Conservation (phyloP, 805 yeast genomes). For the Saturnispora gosingensis region DNA sequence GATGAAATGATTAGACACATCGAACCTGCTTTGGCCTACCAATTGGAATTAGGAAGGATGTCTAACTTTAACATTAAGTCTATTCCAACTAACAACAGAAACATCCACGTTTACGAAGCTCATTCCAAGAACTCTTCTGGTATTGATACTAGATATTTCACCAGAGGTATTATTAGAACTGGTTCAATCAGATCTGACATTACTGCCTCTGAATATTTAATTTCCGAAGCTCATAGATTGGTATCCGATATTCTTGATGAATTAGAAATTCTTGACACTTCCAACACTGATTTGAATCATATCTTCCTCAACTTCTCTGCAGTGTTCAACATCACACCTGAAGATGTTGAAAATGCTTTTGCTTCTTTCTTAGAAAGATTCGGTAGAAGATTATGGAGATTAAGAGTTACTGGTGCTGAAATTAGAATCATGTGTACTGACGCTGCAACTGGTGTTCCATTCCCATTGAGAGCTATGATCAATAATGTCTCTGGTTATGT, state of each 20-base stretch:
- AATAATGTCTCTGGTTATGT: constrained; percentile 96
- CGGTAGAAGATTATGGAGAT: constrained; percentile 93
- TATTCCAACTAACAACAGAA: constrained; percentile 91
- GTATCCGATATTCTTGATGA: constrained; percentile 96
- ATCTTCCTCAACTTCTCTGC: constrained; percentile 96
- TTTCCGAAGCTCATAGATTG: constrained; percentile 91
- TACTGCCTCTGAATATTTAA: constrained; percentile 85
- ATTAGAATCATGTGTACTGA: constrained; percentile 93
- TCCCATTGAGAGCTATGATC: constrained; percentile 94
- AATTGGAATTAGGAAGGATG: constrained; percentile 87
- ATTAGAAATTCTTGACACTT: constrained; percentile 85
- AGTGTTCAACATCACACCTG: constrained; percentile 87
- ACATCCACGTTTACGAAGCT: constrained; percentile 95
- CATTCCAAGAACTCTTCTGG: constrained; percentile 82
- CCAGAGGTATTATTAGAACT: constrained; percentile 94
- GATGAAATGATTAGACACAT: constrained; percentile 94
- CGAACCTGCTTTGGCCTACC: constrained; percentile 97
- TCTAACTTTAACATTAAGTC: constrained; percentile 94
- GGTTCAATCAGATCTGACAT: constrained; percentile 92
- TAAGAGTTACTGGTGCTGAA: constrained; percentile 96
- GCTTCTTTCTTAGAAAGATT: constrained; percentile 97
- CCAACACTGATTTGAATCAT: constrained; percentile 93
- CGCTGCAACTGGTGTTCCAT: constrained; percentile 75
- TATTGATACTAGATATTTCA: constrained; percentile 90
- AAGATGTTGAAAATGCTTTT: constrained; percentile 94